These are phyloP conservation scores for Acer negundo DNA, from an alignment of 345 rosid genomes.

Conservation along the genomic window DNA sequence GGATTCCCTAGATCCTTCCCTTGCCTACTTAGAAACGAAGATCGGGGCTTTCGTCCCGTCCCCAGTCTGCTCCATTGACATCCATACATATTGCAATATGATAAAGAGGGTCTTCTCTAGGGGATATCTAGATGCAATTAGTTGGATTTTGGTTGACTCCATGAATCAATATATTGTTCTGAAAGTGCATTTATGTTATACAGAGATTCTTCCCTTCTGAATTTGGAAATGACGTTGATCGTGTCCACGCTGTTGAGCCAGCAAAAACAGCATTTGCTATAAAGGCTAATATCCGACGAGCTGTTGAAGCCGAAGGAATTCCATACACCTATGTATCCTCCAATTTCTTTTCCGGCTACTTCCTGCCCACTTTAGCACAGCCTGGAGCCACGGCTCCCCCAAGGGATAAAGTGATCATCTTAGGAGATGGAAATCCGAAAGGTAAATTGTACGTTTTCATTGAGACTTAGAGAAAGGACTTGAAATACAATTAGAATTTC, in stretches of 20 bases:
- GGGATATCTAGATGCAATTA: not conserved
- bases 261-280: not conserved
- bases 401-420: slow-evolving; percentile 25
- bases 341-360: slow-evolving; percentile 26
- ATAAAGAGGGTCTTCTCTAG: not conserved
- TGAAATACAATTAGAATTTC: not conserved
- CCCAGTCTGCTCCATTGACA: too few species aligned
- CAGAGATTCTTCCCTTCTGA: slow-evolving; percentile 46
- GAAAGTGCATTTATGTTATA: not conserved
- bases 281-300: slow-evolving; percentile 29
- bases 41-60: too few species aligned
- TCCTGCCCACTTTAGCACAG: slow-evolving; percentile 30
- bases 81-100: not conserved
- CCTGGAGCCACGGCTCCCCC: slow-evolving; percentile 21
- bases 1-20: too few species aligned
- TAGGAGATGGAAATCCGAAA: slow-evolving; percentile 31
- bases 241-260: slow-evolving; percentile 30
- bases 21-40: too few species aligned
- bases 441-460: slow-evolving; percentile 18
- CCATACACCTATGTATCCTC: slow-evolving; percentile 36
- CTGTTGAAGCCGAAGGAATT: slow-evolving; percentile 35
- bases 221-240: slow-evolving; percentile 35
- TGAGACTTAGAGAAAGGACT: not conserved
- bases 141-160: not conserved
- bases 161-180: not conserved